phyloP scores from a whole-genome alignment of 1,139 yeast species.

The Kodamaea ohmeri region DNA sequence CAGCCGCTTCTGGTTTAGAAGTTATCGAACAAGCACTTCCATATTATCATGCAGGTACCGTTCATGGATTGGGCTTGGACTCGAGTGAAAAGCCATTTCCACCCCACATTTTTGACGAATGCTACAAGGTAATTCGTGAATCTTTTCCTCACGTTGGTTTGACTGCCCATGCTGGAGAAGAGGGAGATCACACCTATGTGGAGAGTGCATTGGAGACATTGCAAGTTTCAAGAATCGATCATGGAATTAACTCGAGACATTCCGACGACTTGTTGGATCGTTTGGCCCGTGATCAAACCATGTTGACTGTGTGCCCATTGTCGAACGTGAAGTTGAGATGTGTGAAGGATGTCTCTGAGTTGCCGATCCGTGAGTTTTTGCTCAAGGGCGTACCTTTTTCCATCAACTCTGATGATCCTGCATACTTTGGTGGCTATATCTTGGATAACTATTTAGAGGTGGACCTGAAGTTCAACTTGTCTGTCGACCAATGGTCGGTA shows the following conservation, averaged over 20 bases:
- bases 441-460: conserved; percentile 69
- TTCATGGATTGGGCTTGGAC: conserved; percentile 74
- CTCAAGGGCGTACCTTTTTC: conserved; percentile 68
- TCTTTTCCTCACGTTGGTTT: conserved; percentile 51
- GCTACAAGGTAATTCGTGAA: conserved; percentile 49
- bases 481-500: conserved; percentile 52
- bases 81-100: conserved; percentile 76
- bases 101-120: conserved; percentile 61
- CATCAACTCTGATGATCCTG: conserved; percentile 81
- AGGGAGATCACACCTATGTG: conserved; percentile 70
- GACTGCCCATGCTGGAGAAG: conserved; percentile 89
- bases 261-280: conserved; percentile 51
- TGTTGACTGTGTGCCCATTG: conserved; percentile 73
- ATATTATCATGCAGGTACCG: conserved; percentile 51
- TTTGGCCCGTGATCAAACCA: conserved; percentile 49
- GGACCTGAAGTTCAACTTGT: conserved; percentile 61
- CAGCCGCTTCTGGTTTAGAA: conserved; percentile 53
- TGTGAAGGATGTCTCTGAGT: conserved; percentile 60
- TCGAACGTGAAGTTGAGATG: conserved; percentile 74
- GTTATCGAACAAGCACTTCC: conserved; percentile 53
- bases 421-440: conserved; percentile 81
- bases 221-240: conserved; percentile 69
- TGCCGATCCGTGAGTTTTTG: conserved; percentile 61
- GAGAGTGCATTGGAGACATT: conserved; percentile 54
- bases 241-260: conserved; percentile 65